These are phyloP conservation scores for Trametes meyenii DNA, from an alignment of 768 basidiomycete genomes.

Conservation along the genomic window DNA sequence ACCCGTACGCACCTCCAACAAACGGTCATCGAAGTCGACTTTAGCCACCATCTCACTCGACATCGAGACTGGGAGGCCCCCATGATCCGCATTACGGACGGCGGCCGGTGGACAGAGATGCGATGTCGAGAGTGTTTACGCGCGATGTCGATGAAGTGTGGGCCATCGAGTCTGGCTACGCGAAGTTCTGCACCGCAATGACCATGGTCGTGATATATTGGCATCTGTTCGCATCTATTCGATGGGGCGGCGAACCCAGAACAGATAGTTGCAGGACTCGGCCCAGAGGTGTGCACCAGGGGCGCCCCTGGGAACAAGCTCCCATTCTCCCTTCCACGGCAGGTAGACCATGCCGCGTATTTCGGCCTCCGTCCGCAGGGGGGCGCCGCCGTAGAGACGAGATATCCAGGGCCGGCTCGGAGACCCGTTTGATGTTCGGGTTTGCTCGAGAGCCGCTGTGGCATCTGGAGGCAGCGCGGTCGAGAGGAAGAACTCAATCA, in stretches of 20 bases:
- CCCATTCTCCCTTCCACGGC: conserved; percentile 71
- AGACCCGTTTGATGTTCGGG: not conserved
- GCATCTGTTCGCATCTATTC: conserved; percentile 6
- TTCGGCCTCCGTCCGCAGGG: conserved; percentile 72
- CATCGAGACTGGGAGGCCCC: no score
- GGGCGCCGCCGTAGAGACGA: conserved; percentile 48
- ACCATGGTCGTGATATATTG: no score
- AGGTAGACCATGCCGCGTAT: conserved; percentile 78
- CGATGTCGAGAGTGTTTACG: no score
- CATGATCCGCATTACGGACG: no score
- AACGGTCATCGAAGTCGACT: no score
- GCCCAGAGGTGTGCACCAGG: conserved; percentile 41
- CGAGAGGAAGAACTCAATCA: conserved; percentile 75
- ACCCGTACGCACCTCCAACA: no score
- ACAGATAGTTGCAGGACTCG: conserved; percentile 75
- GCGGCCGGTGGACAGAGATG: no score
- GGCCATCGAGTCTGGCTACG: no score
- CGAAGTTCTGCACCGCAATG: no score
- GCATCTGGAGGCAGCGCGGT: conserved; percentile 27
- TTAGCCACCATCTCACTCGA: no score
- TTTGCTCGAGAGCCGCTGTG: not conserved
- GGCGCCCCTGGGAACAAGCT: conserved; percentile 58
- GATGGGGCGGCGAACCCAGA: conserved; percentile 80
- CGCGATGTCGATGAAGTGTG: no score
- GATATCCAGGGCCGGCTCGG: conserved; percentile 58